These are phyloP conservation scores for Beauveria varroae DNA, from an alignment of 2,329 filamentous ascomycete species.

Conservation along the genomic window DNA sequence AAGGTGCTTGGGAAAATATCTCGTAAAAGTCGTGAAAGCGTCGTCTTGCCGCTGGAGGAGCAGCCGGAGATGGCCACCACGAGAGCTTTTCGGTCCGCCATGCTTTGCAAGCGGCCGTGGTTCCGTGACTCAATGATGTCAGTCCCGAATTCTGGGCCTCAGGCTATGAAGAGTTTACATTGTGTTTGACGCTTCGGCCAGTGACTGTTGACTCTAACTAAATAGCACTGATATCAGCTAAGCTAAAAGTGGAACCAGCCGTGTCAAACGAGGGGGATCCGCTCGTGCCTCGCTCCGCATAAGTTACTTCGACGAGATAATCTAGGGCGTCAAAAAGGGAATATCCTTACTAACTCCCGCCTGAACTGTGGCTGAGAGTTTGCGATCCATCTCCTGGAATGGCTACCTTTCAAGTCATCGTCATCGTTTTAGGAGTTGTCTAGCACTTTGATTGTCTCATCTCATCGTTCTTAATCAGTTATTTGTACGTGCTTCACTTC, in stretches of 20 bases:
- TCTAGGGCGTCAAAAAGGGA: too few relatives aligned
- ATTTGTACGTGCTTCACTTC: not conserved
- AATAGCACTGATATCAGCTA: not conserved
- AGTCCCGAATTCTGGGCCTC: not conserved
- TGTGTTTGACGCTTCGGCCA: not conserved
- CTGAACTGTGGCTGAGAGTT: too few relatives aligned
- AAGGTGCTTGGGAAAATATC: slow-evolving; percentile 72
- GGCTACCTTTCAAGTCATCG: not conserved
- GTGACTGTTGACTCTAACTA: not conserved
- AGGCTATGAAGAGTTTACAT: not conserved
- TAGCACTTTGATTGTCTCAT: not conserved
- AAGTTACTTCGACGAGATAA: too few relatives aligned
- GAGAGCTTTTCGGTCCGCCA: slow-evolving; percentile 41
- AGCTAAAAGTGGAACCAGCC: slow-evolving; percentile 4
- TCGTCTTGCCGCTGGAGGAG: slow-evolving; percentile 93
- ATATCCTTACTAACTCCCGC: too few relatives aligned
- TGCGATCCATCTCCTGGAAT: too few relatives aligned
- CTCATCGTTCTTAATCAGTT: not conserved
- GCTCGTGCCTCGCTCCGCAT: too few relatives aligned
- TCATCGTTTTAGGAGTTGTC: not conserved
- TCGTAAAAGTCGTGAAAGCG: slow-evolving; percentile 75
- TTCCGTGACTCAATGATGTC: not conserved
- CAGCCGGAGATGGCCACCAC: slow-evolving; percentile 81
- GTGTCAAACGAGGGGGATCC: too few relatives aligned
- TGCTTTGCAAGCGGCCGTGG: slow-evolving; percentile 12